A percentile compares a stretch with the other conserved stretches of the same genome.
Conservation (phyloP, 805 yeast genomes). For the Pichia thaimueangensis region DNA sequence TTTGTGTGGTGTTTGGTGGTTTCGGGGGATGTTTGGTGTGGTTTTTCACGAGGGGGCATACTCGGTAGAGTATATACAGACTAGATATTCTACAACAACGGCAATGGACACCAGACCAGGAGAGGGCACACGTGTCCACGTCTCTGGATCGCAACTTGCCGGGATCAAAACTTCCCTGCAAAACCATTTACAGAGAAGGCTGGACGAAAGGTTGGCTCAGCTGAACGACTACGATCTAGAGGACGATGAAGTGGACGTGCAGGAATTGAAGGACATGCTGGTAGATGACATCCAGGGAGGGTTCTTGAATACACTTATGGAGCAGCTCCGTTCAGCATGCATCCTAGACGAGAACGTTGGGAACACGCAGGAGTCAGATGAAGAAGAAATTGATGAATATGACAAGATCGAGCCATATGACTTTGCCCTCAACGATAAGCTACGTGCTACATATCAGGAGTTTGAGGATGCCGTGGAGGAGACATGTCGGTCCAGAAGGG, state of each 20-base stretch:
- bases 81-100: neutral
- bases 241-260: neutral
- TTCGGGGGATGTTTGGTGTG: too few relatives aligned
- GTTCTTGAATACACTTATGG: neutral
- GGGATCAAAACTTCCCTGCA: neutral
- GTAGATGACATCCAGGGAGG: neutral
- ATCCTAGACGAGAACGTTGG: neutral
- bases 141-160: neutral
- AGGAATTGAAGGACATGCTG: neutral
- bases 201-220: neutral
- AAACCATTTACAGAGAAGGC: neutral
- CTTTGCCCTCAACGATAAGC: conserved; percentile 47
- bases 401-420: conserved; percentile 65
- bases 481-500: neutral
- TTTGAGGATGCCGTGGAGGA: conserved; percentile 35
- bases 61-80: too few relatives aligned
- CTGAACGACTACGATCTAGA: neutral
- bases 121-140: neutral
- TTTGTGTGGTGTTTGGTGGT: neutral
- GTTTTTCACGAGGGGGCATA: too few relatives aligned
- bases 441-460: neutral
- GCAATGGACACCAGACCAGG: conserved; percentile 1
- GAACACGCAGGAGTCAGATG: neutral
- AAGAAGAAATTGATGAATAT: conserved; percentile 9
- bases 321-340: neutral